A percentile compares a stretch with the other conserved stretches of the same genome.
phyloP scores from a whole-genome alignment of 148 eudicot species.

The Selenicereus undatus region DNA sequence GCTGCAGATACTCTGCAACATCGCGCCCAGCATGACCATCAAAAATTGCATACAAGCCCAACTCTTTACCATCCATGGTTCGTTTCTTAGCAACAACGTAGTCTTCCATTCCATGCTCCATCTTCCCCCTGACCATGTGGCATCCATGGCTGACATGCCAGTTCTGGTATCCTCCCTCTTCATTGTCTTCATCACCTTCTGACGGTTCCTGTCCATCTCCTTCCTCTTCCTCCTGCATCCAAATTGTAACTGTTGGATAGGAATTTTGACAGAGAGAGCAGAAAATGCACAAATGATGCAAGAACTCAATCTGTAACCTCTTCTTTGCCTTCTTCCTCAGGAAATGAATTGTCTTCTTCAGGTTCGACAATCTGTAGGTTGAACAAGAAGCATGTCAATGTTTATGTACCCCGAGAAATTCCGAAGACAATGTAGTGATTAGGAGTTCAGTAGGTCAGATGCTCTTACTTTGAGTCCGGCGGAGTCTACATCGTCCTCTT shows the following conservation, averaged over 20 bases:
- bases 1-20: slow-evolving; percentile 51
- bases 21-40: slow-evolving; percentile 53
- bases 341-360: slow-evolving; percentile 8
- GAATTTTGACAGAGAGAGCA: not conserved
- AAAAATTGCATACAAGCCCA: slow-evolving; percentile 55
- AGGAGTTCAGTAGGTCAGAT: not conserved
- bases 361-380: slow-evolving; percentile 22
- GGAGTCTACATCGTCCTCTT: slow-evolving; percentile 25
- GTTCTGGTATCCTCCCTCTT: slow-evolving; percentile 13
- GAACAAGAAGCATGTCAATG: not conserved
- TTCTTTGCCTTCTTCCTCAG: not conserved
- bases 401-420: not conserved
- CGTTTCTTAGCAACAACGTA: slow-evolving; percentile 41
- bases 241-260: no score
- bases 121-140: slow-evolving; percentile 48
- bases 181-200: slow-evolving; percentile 14
- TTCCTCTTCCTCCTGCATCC: slow-evolving; percentile 30
- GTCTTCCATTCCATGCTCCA: slow-evolving; percentile 61
- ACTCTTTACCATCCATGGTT: slow-evolving; percentile 28
- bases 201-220: slow-evolving; percentile 24
- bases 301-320: not conserved
- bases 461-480: slow-evolving; percentile 27
- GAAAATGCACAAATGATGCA: not conserved
- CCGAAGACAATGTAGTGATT: not conserved
- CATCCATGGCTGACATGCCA: slow-evolving; percentile 42